Evolutionary conservation across 1,284 basidiomycete species (phyloP), one percentile per base, ranked within the genome.

Genomic region (Ustilago xerochloae): DNA sequence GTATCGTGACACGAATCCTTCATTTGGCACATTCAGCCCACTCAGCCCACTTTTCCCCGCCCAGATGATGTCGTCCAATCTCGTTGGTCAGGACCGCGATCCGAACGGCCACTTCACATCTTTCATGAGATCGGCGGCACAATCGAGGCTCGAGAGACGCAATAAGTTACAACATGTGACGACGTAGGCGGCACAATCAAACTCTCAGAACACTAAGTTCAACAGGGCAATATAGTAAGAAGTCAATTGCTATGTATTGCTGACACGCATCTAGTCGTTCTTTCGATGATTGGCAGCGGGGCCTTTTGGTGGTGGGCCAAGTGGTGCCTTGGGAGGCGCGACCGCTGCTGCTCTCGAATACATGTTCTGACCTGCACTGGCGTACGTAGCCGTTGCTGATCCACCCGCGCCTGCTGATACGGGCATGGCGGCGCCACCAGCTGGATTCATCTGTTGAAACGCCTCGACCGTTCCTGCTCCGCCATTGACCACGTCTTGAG

Each of bases 251-350:
- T n/a, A 32, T 43, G 26, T 39, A 35, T 18, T 15, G 22, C 24
- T 32, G 28, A 7, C 24, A 13, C 22, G 7, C 8, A 4, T 13
- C 39, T 58, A 69, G 13, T 69, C 66, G 29, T 41, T 52, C 41
- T 69, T 69, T 33, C 66, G 55, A 46, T 69, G 66, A 39, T 69
- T 53, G 13, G 66, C 38, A 48, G 55, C 55, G 4, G 65, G 59
- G 13, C 60, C 60, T 48, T 69, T 69, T 16, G 66, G 66, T 47
- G 66, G 66, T 13, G 66, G 66, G 9, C 55, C 66, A 6, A 69
- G 20, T 0, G 66, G 66, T 15, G 22, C 41, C 10, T 55, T 59
- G 26, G 30, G 33, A 6, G 41, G 41, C 1, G 52, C 35, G n/a
- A n/a, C n/a, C 10, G 50, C 45, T 24, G 65, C 20, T 18, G 39